Conservation (phyloP, 192 early-diverging fungal species). For the Coemansia sp. region DNA sequence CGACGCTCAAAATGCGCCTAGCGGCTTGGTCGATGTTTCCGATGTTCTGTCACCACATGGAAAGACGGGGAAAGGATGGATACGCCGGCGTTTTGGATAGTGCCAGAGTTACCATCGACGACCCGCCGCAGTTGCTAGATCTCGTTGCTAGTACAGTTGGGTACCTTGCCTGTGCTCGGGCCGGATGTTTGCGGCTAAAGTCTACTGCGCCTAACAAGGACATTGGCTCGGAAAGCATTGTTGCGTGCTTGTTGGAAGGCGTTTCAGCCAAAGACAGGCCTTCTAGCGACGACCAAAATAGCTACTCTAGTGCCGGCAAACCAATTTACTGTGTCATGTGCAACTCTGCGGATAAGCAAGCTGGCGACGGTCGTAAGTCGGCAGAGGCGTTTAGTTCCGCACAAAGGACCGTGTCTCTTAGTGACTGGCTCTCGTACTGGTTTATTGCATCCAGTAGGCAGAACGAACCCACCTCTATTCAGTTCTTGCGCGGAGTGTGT, state of each 20-base stretch:
- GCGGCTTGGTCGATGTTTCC: slow-evolving; percentile 46
- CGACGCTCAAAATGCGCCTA: slow-evolving; percentile 22
- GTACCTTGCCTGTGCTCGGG: slow-evolving; percentile 46
- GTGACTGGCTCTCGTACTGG: slow-evolving; percentile 55
- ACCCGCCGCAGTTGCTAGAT: slow-evolving; percentile 36
- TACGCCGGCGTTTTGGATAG: slow-evolving; percentile 14
- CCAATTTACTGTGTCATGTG: background rate
- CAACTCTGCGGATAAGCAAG: background rate
- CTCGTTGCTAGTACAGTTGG: slow-evolving; percentile 37
- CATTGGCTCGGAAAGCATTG: background rate
- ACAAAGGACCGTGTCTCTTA: slow-evolving; percentile 22
- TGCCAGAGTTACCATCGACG: slow-evolving; percentile 32
- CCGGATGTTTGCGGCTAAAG: slow-evolving; percentile 21
- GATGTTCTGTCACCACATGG: slow-evolving; percentile 21
- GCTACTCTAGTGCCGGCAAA: background rate
- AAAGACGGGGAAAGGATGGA: slow-evolving; percentile 11
- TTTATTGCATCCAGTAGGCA: slow-evolving; percentile 48
- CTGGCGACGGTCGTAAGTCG: background rate
- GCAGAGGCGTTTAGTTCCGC: background rate
- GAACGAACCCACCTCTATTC: slow-evolving; percentile 19
- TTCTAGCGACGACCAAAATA: background rate
- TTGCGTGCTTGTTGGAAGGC: background rate
- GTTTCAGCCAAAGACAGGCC: background rate
- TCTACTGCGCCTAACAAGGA: background rate
- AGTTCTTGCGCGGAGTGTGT: slow-evolving; percentile 31